Evolutionary conservation across 768 basidiomycete genomes (phyloP).

Genomic region (Macrolepiota dolichaula): DNA sequence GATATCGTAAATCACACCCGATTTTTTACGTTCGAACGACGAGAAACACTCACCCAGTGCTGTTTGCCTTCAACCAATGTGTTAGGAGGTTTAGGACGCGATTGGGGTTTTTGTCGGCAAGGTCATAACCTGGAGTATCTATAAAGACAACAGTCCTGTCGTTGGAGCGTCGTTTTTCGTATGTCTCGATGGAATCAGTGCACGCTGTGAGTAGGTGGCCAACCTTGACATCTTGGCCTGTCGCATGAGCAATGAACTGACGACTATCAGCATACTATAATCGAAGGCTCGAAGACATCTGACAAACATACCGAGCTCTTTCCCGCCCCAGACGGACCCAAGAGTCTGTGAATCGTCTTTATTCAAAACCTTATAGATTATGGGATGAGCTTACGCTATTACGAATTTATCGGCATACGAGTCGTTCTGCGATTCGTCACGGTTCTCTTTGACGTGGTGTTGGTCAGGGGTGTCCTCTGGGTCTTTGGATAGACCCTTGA

Average conservation of each 20-base stretch:
- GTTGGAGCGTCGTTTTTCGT: neutral
- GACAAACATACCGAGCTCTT: conserved; percentile 4
- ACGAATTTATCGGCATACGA: neutral
- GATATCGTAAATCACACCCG: neutral
- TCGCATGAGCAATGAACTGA: conserved; percentile 11
- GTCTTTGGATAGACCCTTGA: neutral
- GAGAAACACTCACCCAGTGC: neutral
- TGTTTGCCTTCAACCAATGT: conserved; percentile 8
- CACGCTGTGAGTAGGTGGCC: conserved; percentile 8
- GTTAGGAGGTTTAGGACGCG: conserved; percentile 10
- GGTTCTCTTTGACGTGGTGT: neutral
- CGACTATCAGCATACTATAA: neutral
- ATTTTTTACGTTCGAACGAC: neutral
- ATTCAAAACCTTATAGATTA: neutral
- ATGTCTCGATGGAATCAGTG: conserved; percentile 4
- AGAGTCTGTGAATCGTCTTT: neutral
- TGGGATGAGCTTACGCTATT: neutral
- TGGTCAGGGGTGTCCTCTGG: neutral
- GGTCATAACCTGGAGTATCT: conserved; percentile 12
- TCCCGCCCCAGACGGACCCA: conserved; percentile 6
- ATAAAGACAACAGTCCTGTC: conserved; percentile 1
- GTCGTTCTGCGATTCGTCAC: neutral
- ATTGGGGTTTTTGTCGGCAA: conserved; percentile 11
- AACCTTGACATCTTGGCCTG: conserved; percentile 10
- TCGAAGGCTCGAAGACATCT: neutral